Percentiles rank a stretch among this genome's conserved stretches.
These are phyloP conservation scores for Terfezia claveryi DNA, from an alignment of 495 filamentous ascomycete species.

Conservation along the genomic window DNA sequence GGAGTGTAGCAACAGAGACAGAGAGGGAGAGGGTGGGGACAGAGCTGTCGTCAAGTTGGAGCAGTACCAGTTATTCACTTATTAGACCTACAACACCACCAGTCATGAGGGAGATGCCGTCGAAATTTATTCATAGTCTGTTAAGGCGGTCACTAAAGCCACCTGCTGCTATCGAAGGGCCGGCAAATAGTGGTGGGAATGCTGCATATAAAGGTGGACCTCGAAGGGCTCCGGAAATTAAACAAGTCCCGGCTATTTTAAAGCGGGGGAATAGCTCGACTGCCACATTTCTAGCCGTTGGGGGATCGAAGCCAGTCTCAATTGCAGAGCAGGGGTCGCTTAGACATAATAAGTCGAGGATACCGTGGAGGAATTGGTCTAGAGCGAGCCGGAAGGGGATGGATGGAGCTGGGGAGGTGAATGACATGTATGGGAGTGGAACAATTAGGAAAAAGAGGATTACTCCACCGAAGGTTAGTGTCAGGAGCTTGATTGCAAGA, in stretches of 20 bases:
- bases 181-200: background rate
- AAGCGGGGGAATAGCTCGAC: background rate
- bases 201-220: background rate
- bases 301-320: background rate
- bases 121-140: background rate
- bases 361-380: too few species aligned
- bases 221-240: background rate
- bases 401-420: background rate
- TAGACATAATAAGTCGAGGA: background rate
- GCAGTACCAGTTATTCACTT: background rate
- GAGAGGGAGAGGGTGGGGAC: background rate
- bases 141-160: background rate
- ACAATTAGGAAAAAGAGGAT: background rate
- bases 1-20: background rate
- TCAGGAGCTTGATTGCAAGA: background rate
- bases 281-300: background rate
- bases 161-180: background rate
- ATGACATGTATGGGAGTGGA: background rate
- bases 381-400: background rate
- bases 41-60: background rate
- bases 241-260: background rate
- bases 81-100: background rate
- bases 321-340: background rate
- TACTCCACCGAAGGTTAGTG: background rate
- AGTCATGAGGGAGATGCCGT: background rate